Percentiles rank a stretch among this genome's conserved stretches.
These are phyloP conservation scores for Alternaria sp. DNA, from an alignment of 2,329 filamentous ascomycete species.

Conservation along the genomic window DNA sequence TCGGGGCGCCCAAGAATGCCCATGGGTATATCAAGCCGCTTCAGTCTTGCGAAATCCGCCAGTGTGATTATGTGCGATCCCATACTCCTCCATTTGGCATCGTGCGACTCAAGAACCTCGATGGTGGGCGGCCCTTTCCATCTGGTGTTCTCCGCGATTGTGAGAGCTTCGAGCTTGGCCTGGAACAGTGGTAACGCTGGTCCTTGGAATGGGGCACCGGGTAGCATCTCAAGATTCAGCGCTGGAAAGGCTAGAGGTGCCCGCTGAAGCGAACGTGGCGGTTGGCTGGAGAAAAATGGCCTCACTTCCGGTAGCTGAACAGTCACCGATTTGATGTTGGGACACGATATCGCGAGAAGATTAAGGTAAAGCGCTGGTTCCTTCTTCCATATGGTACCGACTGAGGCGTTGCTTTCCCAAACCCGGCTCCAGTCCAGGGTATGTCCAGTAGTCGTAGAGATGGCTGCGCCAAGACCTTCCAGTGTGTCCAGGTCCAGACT, in stretches of 20 bases:
- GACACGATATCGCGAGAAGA: conserved; percentile 14
- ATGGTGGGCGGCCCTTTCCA: conserved; percentile 14
- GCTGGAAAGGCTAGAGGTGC: background rate
- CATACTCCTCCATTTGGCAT: conserved; percentile 14
- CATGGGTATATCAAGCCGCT: conserved; percentile 17
- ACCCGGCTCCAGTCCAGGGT: conserved; percentile 1
- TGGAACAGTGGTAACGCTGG: conserved; percentile 5
- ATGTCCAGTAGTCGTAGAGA: background rate
- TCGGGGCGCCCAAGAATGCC: conserved; percentile 8
- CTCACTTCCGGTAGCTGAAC: conserved; percentile 15
- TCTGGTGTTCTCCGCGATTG: conserved; percentile 9
- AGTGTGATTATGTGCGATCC: conserved; percentile 21
- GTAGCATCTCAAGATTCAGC: conserved; percentile 3
- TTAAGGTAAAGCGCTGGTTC: conserved; percentile 17
- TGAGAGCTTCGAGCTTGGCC: conserved; percentile 18
- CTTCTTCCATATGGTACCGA: conserved; percentile 4
- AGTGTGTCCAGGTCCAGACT: background rate
- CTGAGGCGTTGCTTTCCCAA: background rate
- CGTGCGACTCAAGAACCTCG: conserved; percentile 12
- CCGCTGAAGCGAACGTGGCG: background rate
- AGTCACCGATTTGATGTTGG: conserved; percentile 18
- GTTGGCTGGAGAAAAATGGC: background rate
- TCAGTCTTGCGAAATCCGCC: conserved; percentile 7
- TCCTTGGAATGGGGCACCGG: conserved; percentile 14
- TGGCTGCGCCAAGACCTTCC: conserved; percentile 1